Evolutionary conservation across 257 asterid genomes (phyloP).

Genomic region (Hygrophila difformis): DNA sequence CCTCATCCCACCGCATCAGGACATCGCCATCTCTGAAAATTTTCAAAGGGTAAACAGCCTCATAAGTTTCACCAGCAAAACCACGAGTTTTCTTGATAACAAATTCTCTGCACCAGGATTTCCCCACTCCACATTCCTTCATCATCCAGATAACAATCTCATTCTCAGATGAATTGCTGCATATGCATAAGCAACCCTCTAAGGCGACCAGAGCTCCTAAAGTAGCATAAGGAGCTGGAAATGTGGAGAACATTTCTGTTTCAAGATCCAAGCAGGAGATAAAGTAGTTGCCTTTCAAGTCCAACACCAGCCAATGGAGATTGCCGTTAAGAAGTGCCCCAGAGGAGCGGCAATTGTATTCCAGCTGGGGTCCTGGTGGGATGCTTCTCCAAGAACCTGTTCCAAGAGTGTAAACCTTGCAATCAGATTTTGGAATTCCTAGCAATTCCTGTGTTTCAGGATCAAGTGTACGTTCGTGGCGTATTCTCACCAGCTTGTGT

Average conservation of each 20-base stretch:
- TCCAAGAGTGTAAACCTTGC: slow-evolving; percentile 38
- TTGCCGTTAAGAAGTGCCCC: slow-evolving; percentile 26
- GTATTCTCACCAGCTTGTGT: slow-evolving; percentile 25
- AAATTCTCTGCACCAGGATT: slow-evolving; percentile 25
- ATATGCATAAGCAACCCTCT: slow-evolving; percentile 17
- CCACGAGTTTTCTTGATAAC: slow-evolving; percentile 16
- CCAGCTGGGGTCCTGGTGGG: not conserved
- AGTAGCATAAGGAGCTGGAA: not conserved
- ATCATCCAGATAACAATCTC: slow-evolving; percentile 29
- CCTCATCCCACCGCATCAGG: slow-evolving; percentile 27
- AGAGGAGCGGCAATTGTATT: not conserved
- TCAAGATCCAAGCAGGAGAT: slow-evolving; percentile 34
- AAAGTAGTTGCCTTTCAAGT: not conserved
- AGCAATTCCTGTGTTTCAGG: not conserved
- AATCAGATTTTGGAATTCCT: slow-evolving; percentile 9
- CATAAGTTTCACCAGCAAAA: not conserved
- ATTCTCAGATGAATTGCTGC: slow-evolving; percentile 18
- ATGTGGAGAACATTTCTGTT: slow-evolving; percentile 13
- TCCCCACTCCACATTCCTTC: slow-evolving; percentile 30
- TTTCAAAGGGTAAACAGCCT: slow-evolving; percentile 17
- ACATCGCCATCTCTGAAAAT: slow-evolving; percentile 29
- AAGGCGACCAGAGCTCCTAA: slow-evolving; percentile 15
- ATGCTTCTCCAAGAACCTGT: slow-evolving; percentile 27
- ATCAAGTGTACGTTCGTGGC: slow-evolving; percentile 2
- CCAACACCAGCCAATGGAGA: slow-evolving; percentile 36